Percentiles rank a stretch among this genome's conserved stretches.
These are phyloP conservation scores for Polychaeton citri DNA, from an alignment of 2,329 filamentous ascomycete genomes.

Conservation along the genomic window DNA sequence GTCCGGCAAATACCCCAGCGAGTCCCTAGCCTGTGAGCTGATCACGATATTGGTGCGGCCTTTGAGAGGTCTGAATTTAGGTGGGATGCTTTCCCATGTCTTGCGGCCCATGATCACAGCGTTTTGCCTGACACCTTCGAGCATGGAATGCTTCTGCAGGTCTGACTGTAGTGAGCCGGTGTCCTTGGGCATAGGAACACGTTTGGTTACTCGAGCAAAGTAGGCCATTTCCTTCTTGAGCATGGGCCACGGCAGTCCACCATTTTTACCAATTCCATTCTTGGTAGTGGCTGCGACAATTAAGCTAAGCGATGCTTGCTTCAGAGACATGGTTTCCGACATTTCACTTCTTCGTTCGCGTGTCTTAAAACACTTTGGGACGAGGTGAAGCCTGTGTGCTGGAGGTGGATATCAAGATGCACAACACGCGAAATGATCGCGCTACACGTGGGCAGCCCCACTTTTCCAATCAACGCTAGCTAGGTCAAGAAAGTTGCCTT, in stretches of 20 bases:
- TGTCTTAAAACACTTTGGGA: too few species aligned
- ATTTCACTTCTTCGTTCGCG: too few species aligned
- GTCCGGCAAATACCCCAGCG: conserved; percentile 15
- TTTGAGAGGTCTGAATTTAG: conserved; percentile 62
- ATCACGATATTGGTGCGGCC: conserved; percentile 74
- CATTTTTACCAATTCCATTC: conserved; percentile 73
- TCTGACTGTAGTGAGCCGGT: conserved; percentile 15
- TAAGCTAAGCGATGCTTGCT: conserved; percentile 50
- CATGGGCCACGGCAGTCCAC: conserved; percentile 76
- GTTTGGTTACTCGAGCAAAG: conserved; percentile 80
- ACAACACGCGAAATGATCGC: too few species aligned
- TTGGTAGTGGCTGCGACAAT: conserved; percentile 82
- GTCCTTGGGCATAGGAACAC: conserved; percentile 41
- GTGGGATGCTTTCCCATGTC: conserved; percentile 85
- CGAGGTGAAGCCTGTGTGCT: too few species aligned
- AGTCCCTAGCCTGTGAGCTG: conserved; percentile 32
- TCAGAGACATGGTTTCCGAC: conserved; percentile 12
- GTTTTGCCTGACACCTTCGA: conserved; percentile 21
- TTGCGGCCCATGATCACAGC: conserved; percentile 95
- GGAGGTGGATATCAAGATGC: too few species aligned
- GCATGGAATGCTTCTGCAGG: conserved; percentile 8
- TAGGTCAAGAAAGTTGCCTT: too few species aligned
- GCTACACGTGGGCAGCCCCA: too few species aligned
- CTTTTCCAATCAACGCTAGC: too few species aligned
- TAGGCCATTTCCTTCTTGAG: conserved; percentile 88